Base-by-base conservation (phyloP, 2,329 filamentous ascomycete species). In the Penicillium sp. region DNA sequence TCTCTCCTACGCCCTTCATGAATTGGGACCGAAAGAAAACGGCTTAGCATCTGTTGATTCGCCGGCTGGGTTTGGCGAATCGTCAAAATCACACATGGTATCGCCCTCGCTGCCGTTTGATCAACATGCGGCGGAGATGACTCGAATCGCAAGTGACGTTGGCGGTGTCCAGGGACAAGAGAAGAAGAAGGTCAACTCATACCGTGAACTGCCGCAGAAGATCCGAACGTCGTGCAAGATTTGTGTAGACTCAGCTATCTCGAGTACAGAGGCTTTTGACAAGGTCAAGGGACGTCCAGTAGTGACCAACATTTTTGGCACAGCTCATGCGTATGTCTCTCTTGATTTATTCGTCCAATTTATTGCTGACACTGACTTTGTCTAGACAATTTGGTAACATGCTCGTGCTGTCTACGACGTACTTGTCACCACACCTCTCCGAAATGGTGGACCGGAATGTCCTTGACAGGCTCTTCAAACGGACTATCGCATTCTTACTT, bases 301-400 rank as follows among this genome's bases (percentile, higher is more conserved):
- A 56, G 89, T 98, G 59, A 98, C 94, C n/a, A 98, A 97, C 70
- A 89, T 97, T 26, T 96, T 97, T 78, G 93, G 94, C 56, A 98
- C 94, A 19, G 91, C 93, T 65, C 94, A 97, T 83, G 93, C 94
- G 91, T 96, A 91, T 87, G 92, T 62, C 21, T 17, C 19, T 13
- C 3, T n/a, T n/a, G 0, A 9, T 31, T 19, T 13, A 9, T 15
- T 30, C 30, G 30, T n/a, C 6, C 7, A 23, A 2, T 59, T 13
- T 31, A 4, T 23, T 41, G 17, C 3, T 38, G 5, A 38, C 52
- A 61, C 72, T 77, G 66, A 78, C 63, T 47, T 58, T 44, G 15
- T 66, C 76, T 65, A 96, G 93, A 6, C 95, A 99, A 92, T 99
- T 96, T 82, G 94, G 95, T 62, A 98, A 98, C 74, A 87, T 97